phyloP scores from a whole-genome alignment of 257 asterid genomes.

The Avicennia marina region DNA sequence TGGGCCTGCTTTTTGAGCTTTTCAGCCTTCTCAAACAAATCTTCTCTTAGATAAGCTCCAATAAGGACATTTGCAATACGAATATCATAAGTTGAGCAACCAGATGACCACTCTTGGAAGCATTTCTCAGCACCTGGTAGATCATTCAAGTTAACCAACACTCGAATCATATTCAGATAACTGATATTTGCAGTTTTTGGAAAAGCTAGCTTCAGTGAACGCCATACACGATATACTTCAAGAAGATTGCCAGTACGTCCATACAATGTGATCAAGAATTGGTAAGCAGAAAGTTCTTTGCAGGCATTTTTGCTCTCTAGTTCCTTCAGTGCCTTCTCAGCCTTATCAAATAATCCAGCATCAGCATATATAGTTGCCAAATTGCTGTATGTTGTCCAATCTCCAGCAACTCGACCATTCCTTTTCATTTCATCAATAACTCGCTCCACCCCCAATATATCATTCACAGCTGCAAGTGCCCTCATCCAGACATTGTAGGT shows the following conservation, averaged over 20 bases:
- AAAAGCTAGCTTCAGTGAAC: constrained; percentile 82
- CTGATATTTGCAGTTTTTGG: constrained; percentile 72
- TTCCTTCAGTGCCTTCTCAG: constrained; percentile 83
- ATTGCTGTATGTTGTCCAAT: constrained; percentile 95
- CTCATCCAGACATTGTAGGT: constrained; percentile 95
- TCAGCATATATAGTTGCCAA: constrained; percentile 83
- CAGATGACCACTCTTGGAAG: constrained; percentile 73
- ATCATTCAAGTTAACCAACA: constrained; percentile 72
- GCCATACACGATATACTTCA: constrained; percentile 90
- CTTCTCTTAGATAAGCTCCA: constrained; percentile 64
- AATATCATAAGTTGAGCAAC: constrained; percentile 53
- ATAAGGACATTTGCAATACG: constrained; percentile 76
- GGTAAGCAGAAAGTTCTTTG: constrained; percentile 59
- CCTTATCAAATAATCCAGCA: constrained; percentile 67
- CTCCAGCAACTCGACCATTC: constrained; percentile 79
- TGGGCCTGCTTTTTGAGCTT: constrained; percentile 49
- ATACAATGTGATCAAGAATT: constrained; percentile 74
- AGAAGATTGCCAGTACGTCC: constrained; percentile 76
- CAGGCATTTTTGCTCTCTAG: constrained; percentile 64
- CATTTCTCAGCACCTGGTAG: constrained; percentile 94
- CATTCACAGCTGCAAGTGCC: constrained; percentile 75
- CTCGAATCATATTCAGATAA: constrained; percentile 87
- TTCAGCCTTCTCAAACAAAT: constrained; percentile 55
- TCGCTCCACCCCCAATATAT: constrained; percentile 77
- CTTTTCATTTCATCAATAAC: constrained; percentile 93